Evolutionary conservation across 768 basidiomycete genomes (phyloP), one percentile per base, ranked within the genome.

Genomic region (Suillus lakei): DNA sequence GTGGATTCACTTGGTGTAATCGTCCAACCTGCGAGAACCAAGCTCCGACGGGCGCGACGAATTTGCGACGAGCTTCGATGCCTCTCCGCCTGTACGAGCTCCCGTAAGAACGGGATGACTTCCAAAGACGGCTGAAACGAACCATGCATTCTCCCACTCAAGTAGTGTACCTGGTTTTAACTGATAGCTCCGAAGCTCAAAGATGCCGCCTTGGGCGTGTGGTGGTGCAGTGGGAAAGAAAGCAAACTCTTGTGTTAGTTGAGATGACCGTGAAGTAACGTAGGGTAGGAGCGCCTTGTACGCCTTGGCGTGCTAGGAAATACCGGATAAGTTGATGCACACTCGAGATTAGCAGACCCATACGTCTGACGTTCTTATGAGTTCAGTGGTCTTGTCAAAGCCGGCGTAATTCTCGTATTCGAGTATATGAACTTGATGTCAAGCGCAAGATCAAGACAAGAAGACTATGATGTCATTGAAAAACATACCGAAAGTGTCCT

Each of bases 71-170:
- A 13, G 98, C 98, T 73, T 99, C 97, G 56, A 99, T 93, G 12
- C 98, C 98, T 74, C 84, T 86, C 67, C 96, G 88, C 97, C 95
- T 96, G 67, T 51, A 67, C 41, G 56, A 38, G 38, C 65, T 70
- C 51, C 67, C 38, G 59, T 54, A 38, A n/a, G 46, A 38, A 46
- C 39, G 12, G 41, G 38, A 18, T 60, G 43, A 63, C 13, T 34
- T 38, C 4, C 63, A 60, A 38, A 5, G 55, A 36, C 13, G 26
- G 51, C 34, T 30, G 34, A 56, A 51, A 60, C 84, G 58, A 41
- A 95, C 95, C 98, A 99, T 66, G 94, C 85, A 63, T 88, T 84
- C 74, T 99, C 98, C 98, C 98, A 99, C 72, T 99, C 96, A 62
- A 99, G 79, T 61, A 99, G 82, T 8, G 91, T 89, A 9, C 98